phyloP scores from a whole-genome alignment of 306 rosid genomes.

The Glycine tomentella region DNA sequence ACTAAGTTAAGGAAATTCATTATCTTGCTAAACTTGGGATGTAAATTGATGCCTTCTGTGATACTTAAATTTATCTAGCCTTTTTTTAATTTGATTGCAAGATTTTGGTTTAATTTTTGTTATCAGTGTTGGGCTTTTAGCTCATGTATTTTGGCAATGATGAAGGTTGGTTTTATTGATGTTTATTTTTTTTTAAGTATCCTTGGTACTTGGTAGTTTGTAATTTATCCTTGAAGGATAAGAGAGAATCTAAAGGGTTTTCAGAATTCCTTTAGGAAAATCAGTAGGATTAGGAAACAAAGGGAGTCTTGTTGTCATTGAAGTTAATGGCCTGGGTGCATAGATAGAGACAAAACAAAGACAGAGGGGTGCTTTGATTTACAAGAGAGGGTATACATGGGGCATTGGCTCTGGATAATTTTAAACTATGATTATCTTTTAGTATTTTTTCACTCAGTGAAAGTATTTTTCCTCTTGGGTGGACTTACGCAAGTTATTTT shows the following conservation, averaged over 20 bases:
- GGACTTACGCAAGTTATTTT: not conserved
- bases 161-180: not conserved
- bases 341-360: no score
- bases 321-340: no score
- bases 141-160: not conserved
- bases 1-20: constrained; percentile 5
- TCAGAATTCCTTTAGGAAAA: not conserved
- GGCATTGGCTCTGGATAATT: not conserved
- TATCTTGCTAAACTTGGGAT: constrained; percentile 15
- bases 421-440: not conserved
- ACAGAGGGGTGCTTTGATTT: no score
- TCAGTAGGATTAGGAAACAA: not conserved
- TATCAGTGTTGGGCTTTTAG: not conserved
- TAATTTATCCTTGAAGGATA: not conserved
- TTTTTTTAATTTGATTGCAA: not conserved
- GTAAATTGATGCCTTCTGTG: constrained; percentile 1
- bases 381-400: not conserved
- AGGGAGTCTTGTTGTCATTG: no score
- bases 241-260: not conserved
- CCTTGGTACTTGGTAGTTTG: constrained; percentile 3
- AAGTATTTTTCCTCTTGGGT: not conserved
- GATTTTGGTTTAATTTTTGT: constrained; percentile 9
- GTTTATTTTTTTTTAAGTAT: not conserved
- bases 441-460: not conserved
- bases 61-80: not conserved